Conservation (phyloP, 495 filamentous ascomycete species). For the Cetradonia linearis region DNA sequence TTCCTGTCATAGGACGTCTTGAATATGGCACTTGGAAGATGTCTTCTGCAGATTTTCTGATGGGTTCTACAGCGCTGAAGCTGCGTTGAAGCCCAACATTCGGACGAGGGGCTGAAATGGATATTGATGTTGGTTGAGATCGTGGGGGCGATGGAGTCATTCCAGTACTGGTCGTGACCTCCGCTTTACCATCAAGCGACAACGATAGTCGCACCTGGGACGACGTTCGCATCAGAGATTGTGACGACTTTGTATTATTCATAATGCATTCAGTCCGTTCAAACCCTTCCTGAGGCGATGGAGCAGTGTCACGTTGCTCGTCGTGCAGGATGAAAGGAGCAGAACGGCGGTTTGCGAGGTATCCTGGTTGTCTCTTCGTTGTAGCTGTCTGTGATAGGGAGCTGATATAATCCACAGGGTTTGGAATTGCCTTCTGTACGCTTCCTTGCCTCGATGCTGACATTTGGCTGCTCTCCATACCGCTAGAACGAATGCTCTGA, state of each 20-base stretch:
- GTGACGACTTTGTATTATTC: constrained; percentile 9
- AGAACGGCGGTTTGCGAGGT: constrained; percentile 34
- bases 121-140: constrained; percentile 23
- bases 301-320: neutral
- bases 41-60: constrained; percentile 29
- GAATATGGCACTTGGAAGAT: constrained; percentile 9
- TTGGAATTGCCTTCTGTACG: neutral
- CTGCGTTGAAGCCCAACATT: constrained; percentile 49
- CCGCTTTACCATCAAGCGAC: constrained; percentile 74
- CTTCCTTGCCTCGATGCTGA: neutral
- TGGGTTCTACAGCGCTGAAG: constrained; percentile 44
- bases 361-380: constrained; percentile 22
- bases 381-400: constrained; percentile 12
- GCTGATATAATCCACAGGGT: constrained; percentile 1
- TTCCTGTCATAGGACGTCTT: constrained; percentile 39
- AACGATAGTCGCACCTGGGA: constrained; percentile 56
- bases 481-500: neutral
- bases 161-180: constrained; percentile 56
- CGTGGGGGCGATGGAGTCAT: constrained; percentile 62
- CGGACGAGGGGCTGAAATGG: constrained; percentile 42
- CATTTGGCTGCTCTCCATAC: neutral
- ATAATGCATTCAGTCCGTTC: constrained; percentile 5
- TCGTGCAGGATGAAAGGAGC: constrained; percentile 29
- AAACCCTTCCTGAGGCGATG: neutral
- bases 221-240: constrained; percentile 31